phyloP scores from a whole-genome alignment of 176 grass and related monocot species.

The Melocanna baccifera region DNA sequence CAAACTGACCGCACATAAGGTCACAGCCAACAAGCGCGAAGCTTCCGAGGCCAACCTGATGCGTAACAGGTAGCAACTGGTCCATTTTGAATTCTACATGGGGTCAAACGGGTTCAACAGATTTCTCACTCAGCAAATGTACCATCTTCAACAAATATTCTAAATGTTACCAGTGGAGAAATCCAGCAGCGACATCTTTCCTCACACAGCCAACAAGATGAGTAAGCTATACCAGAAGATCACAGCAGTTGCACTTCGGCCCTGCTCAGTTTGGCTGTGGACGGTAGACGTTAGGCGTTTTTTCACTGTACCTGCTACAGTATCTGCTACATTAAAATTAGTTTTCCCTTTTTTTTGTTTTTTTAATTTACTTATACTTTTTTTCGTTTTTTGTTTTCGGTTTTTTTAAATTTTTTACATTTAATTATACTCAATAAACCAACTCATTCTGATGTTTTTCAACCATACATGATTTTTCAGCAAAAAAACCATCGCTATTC shows the following conservation, averaged over 20 bases:
- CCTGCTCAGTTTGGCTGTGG: no score
- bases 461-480: no score
- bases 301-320: no score
- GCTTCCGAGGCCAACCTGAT: background rate
- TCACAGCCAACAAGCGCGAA: background rate
- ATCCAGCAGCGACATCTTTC: background rate
- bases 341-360: no score
- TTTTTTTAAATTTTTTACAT: no score
- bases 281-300: no score
- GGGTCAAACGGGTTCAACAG: background rate
- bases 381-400: no score
- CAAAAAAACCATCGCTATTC: no score
- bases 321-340: no score
- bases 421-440: no score
- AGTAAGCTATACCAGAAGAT: background rate
- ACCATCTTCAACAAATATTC: background rate
- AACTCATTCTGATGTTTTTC: no score
- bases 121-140: background rate
- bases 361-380: no score
- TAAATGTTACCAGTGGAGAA: background rate
- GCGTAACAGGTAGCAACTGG: background rate
- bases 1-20: background rate
- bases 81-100: background rate
- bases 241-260: background rate
- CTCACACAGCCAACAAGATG: background rate